Percentiles rank a stretch among this genome's conserved stretches.
Conservation (phyloP, 2,329 filamentous ascomycete genomes). For the Aureobasidium leucospermi region DNA sequence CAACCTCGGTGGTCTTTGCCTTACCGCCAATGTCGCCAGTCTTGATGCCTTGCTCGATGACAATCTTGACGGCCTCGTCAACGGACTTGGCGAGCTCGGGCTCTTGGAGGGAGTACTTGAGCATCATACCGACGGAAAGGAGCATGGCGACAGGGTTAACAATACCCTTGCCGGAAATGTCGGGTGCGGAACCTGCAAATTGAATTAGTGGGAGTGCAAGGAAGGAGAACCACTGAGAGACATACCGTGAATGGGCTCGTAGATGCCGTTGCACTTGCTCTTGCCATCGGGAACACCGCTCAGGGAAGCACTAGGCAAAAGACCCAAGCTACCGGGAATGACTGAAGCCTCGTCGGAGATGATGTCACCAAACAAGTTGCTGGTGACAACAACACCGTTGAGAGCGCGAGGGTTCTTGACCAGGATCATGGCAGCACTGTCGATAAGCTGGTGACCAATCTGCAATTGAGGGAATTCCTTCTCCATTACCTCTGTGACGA, state of each 20-base stretch:
- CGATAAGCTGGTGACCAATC: slow-evolving; percentile 84
- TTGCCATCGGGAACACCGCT: slow-evolving; percentile 81
- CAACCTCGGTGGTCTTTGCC: slow-evolving; percentile 67
- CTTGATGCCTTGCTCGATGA: slow-evolving; percentile 69
- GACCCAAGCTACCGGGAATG: slow-evolving; percentile 82
- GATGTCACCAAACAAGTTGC: slow-evolving; percentile 94
- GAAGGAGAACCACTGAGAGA: too few relatives aligned
- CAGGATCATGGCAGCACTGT: slow-evolving; percentile 96
- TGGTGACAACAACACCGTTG: slow-evolving; percentile 87
- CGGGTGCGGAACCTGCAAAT: slow-evolving; percentile 68
- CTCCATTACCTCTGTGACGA: slow-evolving; percentile 74
- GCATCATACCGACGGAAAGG: slow-evolving; percentile 89
- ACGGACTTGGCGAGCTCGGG: slow-evolving; percentile 69
- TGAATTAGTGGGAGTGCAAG: not conserved
- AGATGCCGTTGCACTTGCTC: slow-evolving; percentile 83
- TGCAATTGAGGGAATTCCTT: slow-evolving; percentile 84
- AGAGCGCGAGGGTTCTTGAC: slow-evolving; percentile 83
- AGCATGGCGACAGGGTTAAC: slow-evolving; percentile 91
- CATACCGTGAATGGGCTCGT: slow-evolving; percentile 91
- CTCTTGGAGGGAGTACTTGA: slow-evolving; percentile 82
- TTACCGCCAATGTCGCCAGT: slow-evolving; percentile 82
- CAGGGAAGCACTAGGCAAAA: slow-evolving; percentile 81
- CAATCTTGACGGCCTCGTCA: slow-evolving; percentile 71
- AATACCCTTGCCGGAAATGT: slow-evolving; percentile 85
- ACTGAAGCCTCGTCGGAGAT: slow-evolving; percentile 92